phyloP scores from a whole-genome alignment of 1,139 yeast species.

The Kazachstania sp. region DNA sequence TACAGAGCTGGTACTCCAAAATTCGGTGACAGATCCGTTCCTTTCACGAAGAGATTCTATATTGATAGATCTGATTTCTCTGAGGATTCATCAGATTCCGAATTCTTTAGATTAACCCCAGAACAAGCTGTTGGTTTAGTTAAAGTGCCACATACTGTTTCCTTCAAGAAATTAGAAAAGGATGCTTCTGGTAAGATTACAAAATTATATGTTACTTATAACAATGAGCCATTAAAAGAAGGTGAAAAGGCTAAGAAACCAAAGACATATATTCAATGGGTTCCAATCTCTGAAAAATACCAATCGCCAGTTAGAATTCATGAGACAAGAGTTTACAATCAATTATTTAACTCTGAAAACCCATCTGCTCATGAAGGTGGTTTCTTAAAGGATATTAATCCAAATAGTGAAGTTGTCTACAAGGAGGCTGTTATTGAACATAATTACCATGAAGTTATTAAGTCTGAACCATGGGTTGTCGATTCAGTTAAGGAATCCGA shows the following conservation, averaged over 20 bases:
- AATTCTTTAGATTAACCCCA: conserved; percentile 86
- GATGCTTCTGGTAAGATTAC: conserved; percentile 49
- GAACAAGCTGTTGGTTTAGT: conserved; percentile 89
- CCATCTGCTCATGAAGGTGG: conserved; percentile 88
- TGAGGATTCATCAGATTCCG: conserved; percentile 49
- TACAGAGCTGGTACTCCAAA: conserved; percentile 77
- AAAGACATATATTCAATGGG: conserved; percentile 96
- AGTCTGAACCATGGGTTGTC: conserved; percentile 69
- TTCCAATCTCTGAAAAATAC: conserved; percentile 58
- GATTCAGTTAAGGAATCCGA: conserved; percentile 49
- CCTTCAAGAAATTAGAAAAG: conserved; percentile 60
- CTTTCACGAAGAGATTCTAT: conserved; percentile 67
- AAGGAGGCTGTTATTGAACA: conserved; percentile 68
- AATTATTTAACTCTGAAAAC: conserved; percentile 82
- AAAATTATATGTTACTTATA: conserved; percentile 73
- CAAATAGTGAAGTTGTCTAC: conserved; percentile 63
- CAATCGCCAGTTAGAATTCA: conserved; percentile 53
- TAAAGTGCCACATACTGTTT: conserved; percentile 78
- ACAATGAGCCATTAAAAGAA: conserved; percentile 38
- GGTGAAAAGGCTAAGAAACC: conserved; percentile 48
- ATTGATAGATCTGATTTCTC: conserved; percentile 85
- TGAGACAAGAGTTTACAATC: conserved; percentile 83
- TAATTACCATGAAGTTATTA: conserved; percentile 59
- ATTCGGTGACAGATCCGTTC: conserved; percentile 68
- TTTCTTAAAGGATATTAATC: conserved; percentile 72